Evolutionary conservation across 441 rosid genomes (phyloP).

Genomic region (Erysimum pusillum): DNA sequence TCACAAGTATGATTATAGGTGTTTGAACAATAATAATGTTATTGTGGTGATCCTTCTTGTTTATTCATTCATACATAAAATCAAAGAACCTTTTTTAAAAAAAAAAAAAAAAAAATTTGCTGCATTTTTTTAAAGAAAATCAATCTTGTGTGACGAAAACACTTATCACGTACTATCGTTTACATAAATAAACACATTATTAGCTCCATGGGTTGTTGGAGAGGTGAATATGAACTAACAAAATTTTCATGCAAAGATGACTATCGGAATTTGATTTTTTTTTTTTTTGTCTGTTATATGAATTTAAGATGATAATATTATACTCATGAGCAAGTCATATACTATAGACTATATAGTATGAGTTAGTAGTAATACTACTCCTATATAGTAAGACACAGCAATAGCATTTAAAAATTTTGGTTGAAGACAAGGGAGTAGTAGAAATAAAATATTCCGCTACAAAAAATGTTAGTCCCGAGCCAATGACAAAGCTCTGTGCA

Average conservation of each 20-base stretch:
- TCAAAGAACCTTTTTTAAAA: background rate
- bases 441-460: too few species aligned
- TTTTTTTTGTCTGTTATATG: background rate
- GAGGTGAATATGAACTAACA: conserved; percentile 21
- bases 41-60: background rate
- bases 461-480: conserved; percentile 36
- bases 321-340: conserved; percentile 1
- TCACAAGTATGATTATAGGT: background rate
- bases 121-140: too few species aligned
- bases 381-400: conserved; percentile 12
- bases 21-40: background rate
- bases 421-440: conserved; percentile 23
- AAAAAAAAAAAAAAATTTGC: too few species aligned
- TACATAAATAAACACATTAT: background rate
- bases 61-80: background rate
- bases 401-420: conserved; percentile 33
- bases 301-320: conserved; percentile 3
- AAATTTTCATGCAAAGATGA: background rate
- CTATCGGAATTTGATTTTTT: conserved; percentile 8
- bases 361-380: background rate
- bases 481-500: conserved; percentile 40
- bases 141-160: background rate
- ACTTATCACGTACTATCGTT: background rate
- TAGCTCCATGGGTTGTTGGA: conserved; percentile 23
- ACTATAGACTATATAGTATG: too few species aligned